These are phyloP conservation scores for Microdochium trichocladiopsis DNA, from an alignment of 2,329 filamentous ascomycete species.

Conservation along the genomic window DNA sequence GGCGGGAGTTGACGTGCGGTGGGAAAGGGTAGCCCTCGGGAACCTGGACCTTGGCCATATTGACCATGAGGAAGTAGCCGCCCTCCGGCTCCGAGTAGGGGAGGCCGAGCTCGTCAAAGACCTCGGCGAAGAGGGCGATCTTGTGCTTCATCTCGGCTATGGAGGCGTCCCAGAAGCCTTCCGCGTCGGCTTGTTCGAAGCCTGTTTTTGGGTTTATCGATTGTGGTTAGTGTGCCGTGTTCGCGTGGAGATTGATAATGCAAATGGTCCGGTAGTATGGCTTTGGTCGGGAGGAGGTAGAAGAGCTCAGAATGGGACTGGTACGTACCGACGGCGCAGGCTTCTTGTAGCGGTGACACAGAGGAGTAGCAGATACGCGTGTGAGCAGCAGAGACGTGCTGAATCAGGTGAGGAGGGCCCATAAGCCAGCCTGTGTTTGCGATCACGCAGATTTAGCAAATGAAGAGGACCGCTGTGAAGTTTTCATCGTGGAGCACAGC, in stretches of 20 bases:
- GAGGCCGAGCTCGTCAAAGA: constrained; percentile 68
- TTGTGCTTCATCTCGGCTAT: constrained; percentile 85
- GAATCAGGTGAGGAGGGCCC: constrained; percentile 79
- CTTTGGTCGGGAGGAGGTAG: not conserved
- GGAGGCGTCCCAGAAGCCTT: constrained; percentile 82
- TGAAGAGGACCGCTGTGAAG: too few species aligned
- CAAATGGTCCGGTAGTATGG: too few species aligned
- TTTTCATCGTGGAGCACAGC: not conserved
- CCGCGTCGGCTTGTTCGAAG: constrained; percentile 80
- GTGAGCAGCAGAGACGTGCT: constrained; percentile 87
- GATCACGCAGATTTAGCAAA: too few species aligned
- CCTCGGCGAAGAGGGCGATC: constrained; percentile 76
- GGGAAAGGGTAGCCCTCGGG: constrained; percentile 85
- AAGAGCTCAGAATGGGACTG: not conserved
- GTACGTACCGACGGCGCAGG: constrained; percentile 66
- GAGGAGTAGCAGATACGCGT: constrained; percentile 95
- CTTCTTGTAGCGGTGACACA: constrained; percentile 90
- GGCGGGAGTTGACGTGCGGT: constrained; percentile 74
- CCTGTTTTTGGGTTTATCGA: constrained; percentile 25
- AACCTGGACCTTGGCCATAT: constrained; percentile 80
- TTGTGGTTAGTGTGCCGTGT: not conserved
- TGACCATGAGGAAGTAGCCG: constrained; percentile 95
- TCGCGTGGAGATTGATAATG: too few species aligned
- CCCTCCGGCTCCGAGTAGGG: constrained; percentile 91
- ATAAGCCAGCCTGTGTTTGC: constrained; percentile 69